Base-by-base conservation (phyloP, 352 stramenopile genomes). In the Pseudoperonospora humuli region DNA sequence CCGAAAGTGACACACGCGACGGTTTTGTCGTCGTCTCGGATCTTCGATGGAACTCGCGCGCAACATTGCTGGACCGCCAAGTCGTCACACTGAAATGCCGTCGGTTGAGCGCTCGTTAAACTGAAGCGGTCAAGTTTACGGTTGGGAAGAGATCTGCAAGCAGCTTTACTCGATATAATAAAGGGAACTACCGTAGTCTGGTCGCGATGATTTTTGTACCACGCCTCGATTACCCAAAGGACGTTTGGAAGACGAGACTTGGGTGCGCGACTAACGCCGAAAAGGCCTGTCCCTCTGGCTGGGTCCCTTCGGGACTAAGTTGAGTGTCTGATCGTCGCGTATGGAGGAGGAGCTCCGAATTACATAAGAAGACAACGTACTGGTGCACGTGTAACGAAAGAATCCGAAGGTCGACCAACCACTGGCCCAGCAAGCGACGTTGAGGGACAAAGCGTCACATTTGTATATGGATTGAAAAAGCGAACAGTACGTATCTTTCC, bases 11-110 rank as follows among this genome's bases (percentile, higher is more conserved):
- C 54, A 47, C 54, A 68, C 45, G 44, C 41, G 46, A 20, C 38
- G 15, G 41, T 52, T 59, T 65, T 49, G 42, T 45, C 44, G 31
- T 50, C 49, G 15, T 15, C 39, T 18, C 9, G 25, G 39, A 45
- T 50, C 28, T 64, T 67, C 54, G 58, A 64, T 49, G 38, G 54
- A 64, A 61, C 36, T 51, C 26, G 39, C 54, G 45, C 39, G 53
- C 37, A 63, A 63, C 32, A 18, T n/a, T 4, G 28, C 0, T n/a
- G 23, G 33, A 27, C 24, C 34, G 40, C 49, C 32, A 43, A 28
- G 45, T 64, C 43, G 36, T 64, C 18, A 38, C 44, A 46, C 50
- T 57, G 50, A 57, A 57, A 59, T 50, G 28, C 23, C 39, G 28
- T 29, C 37, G 7, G 17, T 35, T 26, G 33, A 37, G 32, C 35